Base-by-base conservation (phyloP, 2,329 filamentous ascomycete species). In the Aspergillus fructus region DNA sequence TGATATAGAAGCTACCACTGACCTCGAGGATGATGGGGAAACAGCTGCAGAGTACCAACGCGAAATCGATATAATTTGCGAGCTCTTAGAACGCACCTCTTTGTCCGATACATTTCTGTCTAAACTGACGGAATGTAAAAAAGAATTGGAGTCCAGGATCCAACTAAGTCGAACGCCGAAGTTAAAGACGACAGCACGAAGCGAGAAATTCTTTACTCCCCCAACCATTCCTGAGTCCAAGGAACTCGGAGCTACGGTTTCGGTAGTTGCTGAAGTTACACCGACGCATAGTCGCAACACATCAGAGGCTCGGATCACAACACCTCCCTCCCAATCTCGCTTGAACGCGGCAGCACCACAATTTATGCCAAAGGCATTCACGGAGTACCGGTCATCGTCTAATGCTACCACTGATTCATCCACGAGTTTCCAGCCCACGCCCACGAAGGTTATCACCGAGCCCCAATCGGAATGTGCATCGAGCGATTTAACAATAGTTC, bases 61-160 rank as follows among this genome's bases (percentile, higher is more conserved):
- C 11, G 58, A 62, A 19, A 59, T 70, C n/a, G 60, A 63, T 7
- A 24, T 63, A 3, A 59, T 70, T 5, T 66, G 62, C 34, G 48
- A 66, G n/a, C 53, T 65, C 8, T 45, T 70, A 24, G 53, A 55
- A 21, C 55, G 42, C 17, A 58, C 60, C 2, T 55, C 49, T 21
- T 42, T 63, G 7, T 59, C 56, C 15, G 58, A 55, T 11, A 45
- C 49, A 11, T 45, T 57, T 47, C 27, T 48, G 9, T 51, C 53
- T n/a, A 56, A 55, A 5, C 15, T 67, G 23, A 60, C 54, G 21
- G 61, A 62, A 45, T 56, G 59, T 43, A 65, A 59, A 57, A 40
- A 58, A 23, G 56, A 59, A 27, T 49, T 67, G 8, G 54, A 62
- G 47, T 47, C 39, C 21, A 54, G 62, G 43, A 56, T 66, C 40